phyloP scores from a whole-genome alignment of 2,329 filamentous ascomycete genomes.

The Sclerotinia subarctica region DNA sequence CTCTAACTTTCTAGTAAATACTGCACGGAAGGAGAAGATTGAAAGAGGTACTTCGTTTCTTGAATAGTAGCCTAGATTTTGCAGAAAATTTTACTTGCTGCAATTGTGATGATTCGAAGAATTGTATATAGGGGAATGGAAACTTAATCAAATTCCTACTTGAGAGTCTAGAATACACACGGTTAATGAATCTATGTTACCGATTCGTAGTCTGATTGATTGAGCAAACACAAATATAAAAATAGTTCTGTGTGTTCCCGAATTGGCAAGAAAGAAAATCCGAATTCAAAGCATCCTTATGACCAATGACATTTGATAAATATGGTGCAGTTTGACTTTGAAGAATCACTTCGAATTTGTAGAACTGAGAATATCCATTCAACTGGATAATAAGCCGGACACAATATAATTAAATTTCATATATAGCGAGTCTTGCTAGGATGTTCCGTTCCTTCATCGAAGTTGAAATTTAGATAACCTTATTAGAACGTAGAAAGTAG shows the following conservation, averaged over 20 bases:
- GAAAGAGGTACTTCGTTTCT: too few relatives aligned
- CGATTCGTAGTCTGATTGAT: too few relatives aligned
- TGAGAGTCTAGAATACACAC: too few relatives aligned
- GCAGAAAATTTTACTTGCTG: too few relatives aligned
- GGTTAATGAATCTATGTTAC: too few relatives aligned
- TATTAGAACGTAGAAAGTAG: neutral
- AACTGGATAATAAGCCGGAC: neutral
- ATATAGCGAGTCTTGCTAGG: neutral
- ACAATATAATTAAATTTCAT: neutral
- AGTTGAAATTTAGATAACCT: neutral
- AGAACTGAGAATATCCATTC: neutral
- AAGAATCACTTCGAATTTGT: neutral
- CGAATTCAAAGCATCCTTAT: neutral
- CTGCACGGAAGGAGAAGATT: too few relatives aligned
- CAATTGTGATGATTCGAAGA: too few relatives aligned
- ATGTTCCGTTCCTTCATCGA: neutral
- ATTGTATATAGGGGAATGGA: too few relatives aligned
- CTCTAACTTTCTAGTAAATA: too few relatives aligned
- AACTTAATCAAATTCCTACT: too few relatives aligned
- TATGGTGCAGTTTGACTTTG: neutral
- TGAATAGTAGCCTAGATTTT: too few relatives aligned
- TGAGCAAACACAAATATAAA: neutral
- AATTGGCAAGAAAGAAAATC: neutral
- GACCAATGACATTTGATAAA: neutral
- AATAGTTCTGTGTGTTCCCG: neutral